Evolutionary conservation across 2,329 filamentous ascomycete species (phyloP).

Genomic region (Aspergillus felis): DNA sequence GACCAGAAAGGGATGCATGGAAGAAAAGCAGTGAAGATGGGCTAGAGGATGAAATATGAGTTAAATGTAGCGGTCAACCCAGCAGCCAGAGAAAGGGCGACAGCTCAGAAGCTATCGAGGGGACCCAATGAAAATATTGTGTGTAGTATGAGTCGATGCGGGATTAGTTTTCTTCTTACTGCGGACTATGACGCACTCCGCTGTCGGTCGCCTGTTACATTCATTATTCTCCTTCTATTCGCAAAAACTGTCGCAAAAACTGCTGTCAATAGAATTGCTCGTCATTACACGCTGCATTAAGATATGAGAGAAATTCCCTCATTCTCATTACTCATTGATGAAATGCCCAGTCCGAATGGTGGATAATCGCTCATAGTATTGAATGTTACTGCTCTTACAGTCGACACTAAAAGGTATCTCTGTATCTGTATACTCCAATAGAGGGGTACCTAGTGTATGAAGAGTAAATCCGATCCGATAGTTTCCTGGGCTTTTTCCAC

Average conservation of each 20-base stretch:
- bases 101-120: neutral
- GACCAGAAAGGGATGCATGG: constrained; percentile 14
- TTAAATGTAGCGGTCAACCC: neutral
- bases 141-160: constrained; percentile 7
- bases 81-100: neutral
- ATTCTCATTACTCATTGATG: neutral
- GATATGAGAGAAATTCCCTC: neutral
- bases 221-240: neutral
- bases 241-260: too few species aligned
- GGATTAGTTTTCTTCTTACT: neutral
- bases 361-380: neutral
- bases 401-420: neutral
- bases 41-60: neutral
- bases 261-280: neutral
- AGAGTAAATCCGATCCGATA: neutral
- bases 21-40: constrained; percentile 4
- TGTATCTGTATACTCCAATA: neutral
- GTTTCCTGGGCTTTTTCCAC: neutral
- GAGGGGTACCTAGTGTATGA: too few species aligned
- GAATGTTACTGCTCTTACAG: neutral
- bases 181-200: constrained; percentile 2
- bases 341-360: neutral
- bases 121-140: constrained; percentile 1
- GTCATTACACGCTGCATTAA: too few species aligned
- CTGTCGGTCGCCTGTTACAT: neutral